Evolutionary conservation across 2,329 filamentous ascomycete species (phyloP), one percentile per base, ranked within the genome.

Genomic region (Sordariomycetes sp.): DNA sequence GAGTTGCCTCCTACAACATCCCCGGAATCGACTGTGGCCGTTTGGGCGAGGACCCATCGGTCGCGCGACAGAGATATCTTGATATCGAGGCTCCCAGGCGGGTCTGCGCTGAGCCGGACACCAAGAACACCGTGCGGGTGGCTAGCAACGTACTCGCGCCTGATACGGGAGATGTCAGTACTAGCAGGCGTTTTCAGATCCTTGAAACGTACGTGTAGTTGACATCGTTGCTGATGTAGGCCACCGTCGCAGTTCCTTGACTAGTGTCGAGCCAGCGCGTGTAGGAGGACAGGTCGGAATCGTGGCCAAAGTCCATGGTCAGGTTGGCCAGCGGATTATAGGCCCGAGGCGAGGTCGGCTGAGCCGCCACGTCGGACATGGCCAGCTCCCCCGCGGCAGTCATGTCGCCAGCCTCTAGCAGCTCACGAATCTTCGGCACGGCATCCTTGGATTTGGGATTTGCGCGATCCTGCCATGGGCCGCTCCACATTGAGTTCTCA

Each of bases 401-500:
- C 3, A 43, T 43, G 6, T 43, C 37, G 18, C 37, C 37, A 3
- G 14, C 37, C 5, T n/a, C 14, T 3, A 43, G 5, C 4, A 43
- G 18, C 14, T 43, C 37, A 6, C 12, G 37, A 16, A 43, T 43
- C 14, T 43, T 43, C 3, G 37, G 37, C 37, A 43, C 4, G 37
- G 37, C 37, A 6, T 14, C 18, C 37, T 16, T 43, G 5, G 66
- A 70, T 61, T 68, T 69, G n/a, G 67, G 67, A 16, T 74, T 74
- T 14, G 71, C 72, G 12, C 76, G 74, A 53, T 75, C 66, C 59
- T 75, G 74, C 8, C 69, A 69, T 0, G 72, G 74, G 25, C 76
- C 76, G 58, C 73, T 76, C 74, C 73, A 78, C 12, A 76, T 70
- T 1, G 75, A 76, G 59, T 79, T 74, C 62, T 79, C 76, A 53